Evolutionary conservation across 2,329 filamentous ascomycete genomes (phyloP).

Genomic region (Esteya vermicola): DNA sequence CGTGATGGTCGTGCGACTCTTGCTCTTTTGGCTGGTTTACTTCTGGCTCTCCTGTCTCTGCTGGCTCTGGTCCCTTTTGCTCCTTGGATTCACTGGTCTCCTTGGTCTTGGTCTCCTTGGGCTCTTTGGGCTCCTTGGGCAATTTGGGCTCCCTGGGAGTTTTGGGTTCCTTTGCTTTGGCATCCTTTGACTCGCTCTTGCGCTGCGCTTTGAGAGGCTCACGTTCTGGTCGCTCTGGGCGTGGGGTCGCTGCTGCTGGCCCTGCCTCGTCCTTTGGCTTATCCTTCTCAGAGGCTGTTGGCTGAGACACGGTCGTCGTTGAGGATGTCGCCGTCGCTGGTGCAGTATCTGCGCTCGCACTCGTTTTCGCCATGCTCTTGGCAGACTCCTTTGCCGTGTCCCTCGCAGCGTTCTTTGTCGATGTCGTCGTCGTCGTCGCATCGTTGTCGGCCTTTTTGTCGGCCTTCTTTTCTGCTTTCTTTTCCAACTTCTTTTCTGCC

Average conservation of each 20-base stretch:
- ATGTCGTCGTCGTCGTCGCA: too few relatives aligned
- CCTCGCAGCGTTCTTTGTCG: slow-evolving; percentile 9
- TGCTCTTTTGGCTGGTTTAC: not conserved
- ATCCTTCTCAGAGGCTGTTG: too few relatives aligned
- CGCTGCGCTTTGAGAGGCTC: too few relatives aligned
- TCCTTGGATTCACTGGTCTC: not conserved
- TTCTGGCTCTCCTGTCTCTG: not conserved
- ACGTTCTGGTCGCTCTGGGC: too few relatives aligned
- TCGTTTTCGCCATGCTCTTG: too few relatives aligned
- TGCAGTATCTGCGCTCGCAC: too few relatives aligned
- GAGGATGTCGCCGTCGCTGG: too few relatives aligned
- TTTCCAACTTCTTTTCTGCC: slow-evolving; percentile 2
- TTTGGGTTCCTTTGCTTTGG: not conserved
- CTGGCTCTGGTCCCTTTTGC: not conserved
- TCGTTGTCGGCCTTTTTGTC: slow-evolving; percentile 1
- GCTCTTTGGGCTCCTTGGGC: not conserved
- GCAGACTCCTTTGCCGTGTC: not conserved
- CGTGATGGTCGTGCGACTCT: not conserved
- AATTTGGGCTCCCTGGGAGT: not conserved
- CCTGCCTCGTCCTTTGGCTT: too few relatives aligned
- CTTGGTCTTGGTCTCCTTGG: slow-evolving; percentile 1
- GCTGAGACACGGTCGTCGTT: too few relatives aligned
- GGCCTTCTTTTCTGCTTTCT: not conserved
- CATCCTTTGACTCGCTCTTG: not conserved
- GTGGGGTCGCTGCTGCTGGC: too few relatives aligned